Base-by-base conservation (phyloP, 805 yeast species). In the Candida broadrunensis region DNA sequence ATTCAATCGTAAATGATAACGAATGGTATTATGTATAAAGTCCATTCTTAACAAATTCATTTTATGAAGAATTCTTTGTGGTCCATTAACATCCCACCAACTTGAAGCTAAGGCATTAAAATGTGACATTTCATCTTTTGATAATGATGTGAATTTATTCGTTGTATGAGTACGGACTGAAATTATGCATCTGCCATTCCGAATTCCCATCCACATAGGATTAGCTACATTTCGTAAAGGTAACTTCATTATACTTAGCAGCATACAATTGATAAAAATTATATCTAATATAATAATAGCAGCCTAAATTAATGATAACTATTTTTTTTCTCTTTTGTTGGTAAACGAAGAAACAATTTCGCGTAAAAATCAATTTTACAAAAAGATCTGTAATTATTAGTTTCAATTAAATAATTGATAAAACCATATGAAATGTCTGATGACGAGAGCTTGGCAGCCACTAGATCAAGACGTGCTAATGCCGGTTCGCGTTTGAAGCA, bases 31-130 rank as follows among this genome's bases (percentile, higher is more conserved):
- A 46, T 77, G 79, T 37, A 93, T 81, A 57, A 89, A 93, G 59
- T 89, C 97, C 85, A 91, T 76, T 47, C 99, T 70, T 39, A 88
- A 70, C 37, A 88, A 69, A 59, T 93, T 93, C 99, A 93, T 91
- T 64, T 89, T 86, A 64, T 93, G 98, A 33, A 93, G 73, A 41
- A 93, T 87, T 30, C 99, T 70, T 58, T 93, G 98, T 1, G 97
- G 85, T 0, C 99, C 99, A 48, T 81, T 65, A 12, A 86, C 81
- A 52, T 93, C 96, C 99, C 99, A 93, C 99, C 99, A 93, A n/a
- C 88, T 64, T n/a, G 84, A 72, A 1, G 99, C 99, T 34, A 93
- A 70, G 25, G 83, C 78, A 51, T 86, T 81, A 63, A 93, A 93
- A 61, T 93, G 98, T 8, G 75, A 63, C 60, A 83, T 71, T 57